Evolutionary conservation across 2,329 filamentous ascomycete genomes (phyloP), one percentile per base, ranked within the genome.

Genomic region (Clarireedia sp.): DNA sequence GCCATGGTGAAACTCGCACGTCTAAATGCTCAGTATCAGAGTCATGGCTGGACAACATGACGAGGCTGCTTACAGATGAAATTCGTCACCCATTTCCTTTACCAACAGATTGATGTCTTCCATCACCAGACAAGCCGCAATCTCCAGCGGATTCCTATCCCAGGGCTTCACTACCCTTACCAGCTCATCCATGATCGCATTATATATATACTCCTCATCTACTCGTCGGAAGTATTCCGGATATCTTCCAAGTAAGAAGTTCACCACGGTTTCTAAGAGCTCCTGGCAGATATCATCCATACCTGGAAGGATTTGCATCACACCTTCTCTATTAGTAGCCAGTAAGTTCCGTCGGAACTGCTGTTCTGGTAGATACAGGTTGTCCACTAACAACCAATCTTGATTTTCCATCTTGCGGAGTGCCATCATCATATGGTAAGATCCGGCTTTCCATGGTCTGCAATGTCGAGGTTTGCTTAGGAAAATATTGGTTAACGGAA

Each of bases 21-120:
- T 33, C 29, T 33, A 33, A 33, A 33, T 70, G 44, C 78, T 64
- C 52, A 73, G 73, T 54, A 74, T 71, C 38, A 52, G 72, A 41
- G 21, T 33, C 24, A 17, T 24, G 2, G 24, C 23, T n/a, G 19
- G 14, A 12, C 41, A 17, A 16, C 10, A 24, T 8, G 21, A 45
- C 10, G 17, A 45, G 21, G 19, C 19, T 40, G 61, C 59, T 56
- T 51, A 63, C 61, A 64, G 46, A 44, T 53, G 57, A 48, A 63
- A 60, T 8, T 64, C 51, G 10, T 73, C 72, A 23, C 70, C 72
- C 24, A 72, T 71, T n/a, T 65, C 65, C 59, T 70, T 70, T 57
- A 73, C 69, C 55, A 78, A 59, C 37, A 80, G 67, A 54, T 72
- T 76, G 54, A 78, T 69, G 57, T 79, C 77, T 62, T 78, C 76